Conservation (phyloP, 208 protist genomes). For the Zelonia costaricensis region DNA sequence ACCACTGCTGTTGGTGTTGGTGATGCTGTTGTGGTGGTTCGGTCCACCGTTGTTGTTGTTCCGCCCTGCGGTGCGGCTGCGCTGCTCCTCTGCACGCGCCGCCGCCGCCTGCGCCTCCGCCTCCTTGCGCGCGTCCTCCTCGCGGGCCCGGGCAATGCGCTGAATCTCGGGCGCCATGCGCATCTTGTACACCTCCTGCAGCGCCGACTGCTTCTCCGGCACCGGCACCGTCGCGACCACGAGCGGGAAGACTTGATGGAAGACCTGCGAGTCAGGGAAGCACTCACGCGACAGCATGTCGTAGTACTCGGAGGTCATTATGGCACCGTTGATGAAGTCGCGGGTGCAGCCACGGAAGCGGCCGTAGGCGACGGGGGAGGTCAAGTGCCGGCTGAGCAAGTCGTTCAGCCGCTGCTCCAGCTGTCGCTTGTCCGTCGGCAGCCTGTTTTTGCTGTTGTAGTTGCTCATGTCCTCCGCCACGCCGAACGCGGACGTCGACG, state of each 20-base stretch:
- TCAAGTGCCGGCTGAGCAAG: conserved; percentile 43
- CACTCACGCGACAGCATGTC: conserved; percentile 42
- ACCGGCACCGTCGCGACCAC: conserved; percentile 69
- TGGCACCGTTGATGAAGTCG: conserved; percentile 64
- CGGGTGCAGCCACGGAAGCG: conserved; percentile 54
- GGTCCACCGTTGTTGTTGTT: conserved; percentile 8
- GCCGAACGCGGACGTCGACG: conserved; percentile 36
- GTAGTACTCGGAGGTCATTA: conserved; percentile 75
- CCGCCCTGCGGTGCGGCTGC: conserved; percentile 1
- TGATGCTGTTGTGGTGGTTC: too few relatives aligned
- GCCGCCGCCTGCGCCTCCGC: conserved; percentile 35
- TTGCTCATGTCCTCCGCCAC: conserved; percentile 37
- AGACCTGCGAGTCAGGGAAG: conserved; percentile 47
- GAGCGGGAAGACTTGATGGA: conserved; percentile 74
- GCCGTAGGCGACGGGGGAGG: conserved; percentile 31
- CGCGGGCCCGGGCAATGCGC: conserved; percentile 36
- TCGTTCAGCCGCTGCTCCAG: conserved; percentile 44
- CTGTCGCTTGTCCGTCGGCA: conserved; percentile 35
- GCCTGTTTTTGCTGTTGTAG: conserved; percentile 39
- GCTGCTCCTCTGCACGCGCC: conserved; percentile 22
- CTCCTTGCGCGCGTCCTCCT: conserved; percentile 50
- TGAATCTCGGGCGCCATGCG: conserved; percentile 68
- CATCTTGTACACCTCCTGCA: conserved; percentile 81
- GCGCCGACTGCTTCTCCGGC: conserved; percentile 40
- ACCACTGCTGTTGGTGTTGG: neutral